Conservation (phyloP, 2,329 filamentous ascomycete genomes). For the Alternaria ventricosa region DNA sequence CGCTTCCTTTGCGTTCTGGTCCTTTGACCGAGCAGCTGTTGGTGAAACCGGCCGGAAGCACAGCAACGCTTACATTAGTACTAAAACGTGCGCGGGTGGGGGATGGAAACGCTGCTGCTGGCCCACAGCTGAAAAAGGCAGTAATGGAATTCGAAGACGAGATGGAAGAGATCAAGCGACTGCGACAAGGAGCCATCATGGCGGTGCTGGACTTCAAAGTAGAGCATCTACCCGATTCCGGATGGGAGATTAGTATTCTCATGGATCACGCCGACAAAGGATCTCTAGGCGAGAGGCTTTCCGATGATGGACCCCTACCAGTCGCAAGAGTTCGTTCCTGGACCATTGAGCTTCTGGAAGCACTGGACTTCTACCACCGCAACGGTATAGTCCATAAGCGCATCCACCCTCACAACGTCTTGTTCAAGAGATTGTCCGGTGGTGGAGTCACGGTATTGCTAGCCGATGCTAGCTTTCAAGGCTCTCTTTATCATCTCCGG, state of each 20-base stretch:
- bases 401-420: conserved; percentile 79
- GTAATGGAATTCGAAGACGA: conserved; percentile 78
- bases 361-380: conserved; percentile 83
- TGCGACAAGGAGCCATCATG: conserved; percentile 78
- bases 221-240: conserved; percentile 53
- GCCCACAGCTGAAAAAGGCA: conserved; percentile 73
- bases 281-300: conserved; percentile 80
- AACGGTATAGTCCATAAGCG: conserved; percentile 84
- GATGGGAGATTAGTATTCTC: conserved; percentile 78
- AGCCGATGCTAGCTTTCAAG: conserved; percentile 74
- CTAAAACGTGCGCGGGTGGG: conserved; percentile 59
- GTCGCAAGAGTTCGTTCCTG: conserved; percentile 81
- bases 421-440: conserved; percentile 73
- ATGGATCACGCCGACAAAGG: conserved; percentile 81
- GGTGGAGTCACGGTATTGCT: conserved; percentile 75
- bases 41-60: conserved; percentile 69
- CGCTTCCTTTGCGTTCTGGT: conserved; percentile 69
- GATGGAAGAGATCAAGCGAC: conserved; percentile 75
- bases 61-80: conserved; percentile 62
- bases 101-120: conserved; percentile 65
- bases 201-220: conserved; percentile 86
- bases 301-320: conserved; percentile 76
- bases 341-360: conserved; percentile 91
- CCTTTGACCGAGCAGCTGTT: conserved; percentile 73
- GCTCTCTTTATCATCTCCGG: conserved; percentile 68